phyloP scores from a whole-genome alignment of 176 grass and related monocot genomes.

The Hordeum vulgare region DNA sequence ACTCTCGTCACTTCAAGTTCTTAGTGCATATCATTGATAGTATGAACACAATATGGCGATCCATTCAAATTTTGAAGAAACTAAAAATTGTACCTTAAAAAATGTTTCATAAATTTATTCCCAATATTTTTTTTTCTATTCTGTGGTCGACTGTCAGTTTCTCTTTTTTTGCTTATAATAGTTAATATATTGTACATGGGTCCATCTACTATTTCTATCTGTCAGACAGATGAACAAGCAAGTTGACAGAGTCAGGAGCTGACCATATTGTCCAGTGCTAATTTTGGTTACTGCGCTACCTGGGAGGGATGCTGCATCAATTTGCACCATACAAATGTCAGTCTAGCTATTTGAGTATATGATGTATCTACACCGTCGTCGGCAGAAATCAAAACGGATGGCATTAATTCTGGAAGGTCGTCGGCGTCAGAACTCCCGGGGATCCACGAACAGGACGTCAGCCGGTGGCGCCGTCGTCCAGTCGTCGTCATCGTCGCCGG shows the following conservation, averaged over 20 bases:
- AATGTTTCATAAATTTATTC: too few relatives aligned
- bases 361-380: slow-evolving; percentile 21
- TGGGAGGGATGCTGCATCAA: background rate
- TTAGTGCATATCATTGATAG: too few relatives aligned
- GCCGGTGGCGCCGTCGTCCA: slow-evolving; percentile 30
- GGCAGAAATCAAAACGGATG: slow-evolving; percentile 12
- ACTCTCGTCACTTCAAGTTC: background rate
- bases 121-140: too few relatives aligned
- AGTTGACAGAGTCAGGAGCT: slow-evolving; percentile 1
- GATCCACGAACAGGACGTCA: slow-evolving; percentile 62
- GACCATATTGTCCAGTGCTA: background rate
- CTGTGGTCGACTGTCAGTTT: too few relatives aligned
- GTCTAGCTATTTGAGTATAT: slow-evolving; percentile 7
- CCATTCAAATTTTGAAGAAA: too few relatives aligned
- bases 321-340: slow-evolving; percentile 8
- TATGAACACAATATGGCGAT: too few relatives aligned
- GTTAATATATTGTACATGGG: background rate
- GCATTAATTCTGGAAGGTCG: background rate
- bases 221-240: background rate
- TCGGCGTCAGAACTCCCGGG: slow-evolving; percentile 56
- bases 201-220: background rate
- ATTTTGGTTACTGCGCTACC: background rate
- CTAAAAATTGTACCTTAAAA: too few relatives aligned
- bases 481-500: slow-evolving; percentile 9
- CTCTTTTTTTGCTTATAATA: background rate